phyloP scores from a whole-genome alignment of 2,329 filamentous ascomycete genomes.

The Ceratocystis cacaofunesta region DNA sequence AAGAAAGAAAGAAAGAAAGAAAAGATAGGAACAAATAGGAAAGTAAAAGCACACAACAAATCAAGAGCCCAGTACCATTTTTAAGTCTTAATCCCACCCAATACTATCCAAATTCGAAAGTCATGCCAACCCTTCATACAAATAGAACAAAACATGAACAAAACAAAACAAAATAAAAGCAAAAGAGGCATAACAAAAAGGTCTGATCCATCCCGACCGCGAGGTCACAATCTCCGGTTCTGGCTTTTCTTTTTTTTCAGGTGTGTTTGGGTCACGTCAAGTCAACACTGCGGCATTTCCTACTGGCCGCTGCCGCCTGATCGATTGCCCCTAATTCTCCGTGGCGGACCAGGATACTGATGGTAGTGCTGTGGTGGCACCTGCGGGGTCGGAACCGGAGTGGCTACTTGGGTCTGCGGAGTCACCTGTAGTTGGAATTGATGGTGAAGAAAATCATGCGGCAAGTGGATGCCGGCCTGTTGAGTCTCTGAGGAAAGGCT shows the following conservation, averaged over 20 bases:
- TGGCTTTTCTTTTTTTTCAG: background rate
- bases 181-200: background rate
- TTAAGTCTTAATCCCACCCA: conserved; percentile 1
- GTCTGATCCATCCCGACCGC: background rate
- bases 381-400: conserved; percentile 5
- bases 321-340: conserved; percentile 3
- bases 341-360: conserved; percentile 11
- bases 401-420: background rate
- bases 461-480: conserved; percentile 4
- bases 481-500: conserved; percentile 2
- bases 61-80: background rate
- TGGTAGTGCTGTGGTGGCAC: conserved; percentile 13
- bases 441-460: conserved; percentile 12
- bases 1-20: background rate
- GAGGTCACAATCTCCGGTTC: conserved; percentile 3
- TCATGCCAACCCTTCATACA: background rate
- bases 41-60: background rate
- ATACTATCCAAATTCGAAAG: conserved; percentile 6
- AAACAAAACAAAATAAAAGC: conserved; percentile 5
- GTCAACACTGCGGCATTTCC: background rate
- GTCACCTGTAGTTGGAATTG: conserved; percentile 15
- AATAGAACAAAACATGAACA: background rate
- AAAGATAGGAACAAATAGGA: background rate
- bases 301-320: background rate
- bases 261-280: too few relatives aligned